phyloP scores from a whole-genome alignment of 2,329 filamentous ascomycete genomes.

The Colletotrichum aenigma region DNA sequence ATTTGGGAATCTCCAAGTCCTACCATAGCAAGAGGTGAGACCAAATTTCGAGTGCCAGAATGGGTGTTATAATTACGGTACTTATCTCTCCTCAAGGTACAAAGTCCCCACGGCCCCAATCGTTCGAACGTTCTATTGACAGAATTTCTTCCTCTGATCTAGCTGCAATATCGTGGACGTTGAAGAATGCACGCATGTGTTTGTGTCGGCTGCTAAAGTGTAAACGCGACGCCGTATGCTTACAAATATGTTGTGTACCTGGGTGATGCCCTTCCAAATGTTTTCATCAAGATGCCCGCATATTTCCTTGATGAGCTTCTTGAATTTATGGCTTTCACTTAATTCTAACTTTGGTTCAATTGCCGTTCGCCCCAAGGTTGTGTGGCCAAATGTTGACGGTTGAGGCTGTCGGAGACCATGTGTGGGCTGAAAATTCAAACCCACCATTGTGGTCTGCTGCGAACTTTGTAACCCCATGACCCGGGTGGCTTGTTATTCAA shows the following conservation, averaged over 20 bases:
- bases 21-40: neutral
- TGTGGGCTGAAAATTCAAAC: neutral
- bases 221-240: too few relatives aligned
- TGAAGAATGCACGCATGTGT: neutral
- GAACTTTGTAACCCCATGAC: neutral
- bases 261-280: too few relatives aligned
- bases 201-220: neutral
- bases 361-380: neutral
- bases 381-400: neutral
- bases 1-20: neutral
- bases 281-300: too few relatives aligned
- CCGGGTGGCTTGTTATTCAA: neutral
- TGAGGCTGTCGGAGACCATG: neutral
- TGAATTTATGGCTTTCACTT: neutral
- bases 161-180: fast-evolving
- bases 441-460: neutral
- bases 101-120: neutral
- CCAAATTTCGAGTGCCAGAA: neutral
- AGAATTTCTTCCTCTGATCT: neutral
- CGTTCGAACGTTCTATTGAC: neutral
- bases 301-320: neutral
- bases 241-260: too few relatives aligned
- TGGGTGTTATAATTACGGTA: neutral
- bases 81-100: neutral
- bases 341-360: neutral